Evolutionary conservation across 345 rosid genomes (phyloP).

Genomic region (Eucalyptus sp.): DNA sequence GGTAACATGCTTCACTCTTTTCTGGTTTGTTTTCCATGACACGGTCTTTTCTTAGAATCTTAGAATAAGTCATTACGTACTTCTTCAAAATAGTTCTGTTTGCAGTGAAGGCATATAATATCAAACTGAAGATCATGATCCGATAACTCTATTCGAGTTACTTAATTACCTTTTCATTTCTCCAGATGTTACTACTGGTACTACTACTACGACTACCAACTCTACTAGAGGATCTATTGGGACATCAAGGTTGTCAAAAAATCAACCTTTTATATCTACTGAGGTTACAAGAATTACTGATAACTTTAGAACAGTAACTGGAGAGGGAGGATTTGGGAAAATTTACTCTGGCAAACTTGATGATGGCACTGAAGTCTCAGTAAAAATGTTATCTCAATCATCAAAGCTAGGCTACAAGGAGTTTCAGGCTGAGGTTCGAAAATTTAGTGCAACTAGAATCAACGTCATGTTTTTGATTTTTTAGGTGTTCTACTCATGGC

Average conservation of each 20-base stretch:
- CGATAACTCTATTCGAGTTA: background rate
- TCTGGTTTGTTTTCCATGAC: background rate
- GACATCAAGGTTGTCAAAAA: background rate
- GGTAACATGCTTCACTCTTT: background rate
- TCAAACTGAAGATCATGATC: background rate
- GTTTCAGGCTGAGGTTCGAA: constrained; percentile 10
- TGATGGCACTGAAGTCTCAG: constrained; percentile 2
- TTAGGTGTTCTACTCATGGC: background rate
- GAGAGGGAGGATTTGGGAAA: constrained; percentile 12
- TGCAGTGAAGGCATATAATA: background rate
- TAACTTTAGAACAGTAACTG: background rate
- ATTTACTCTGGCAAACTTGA: constrained; percentile 3
- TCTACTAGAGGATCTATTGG: background rate
- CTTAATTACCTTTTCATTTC: background rate
- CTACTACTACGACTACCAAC: background rate
- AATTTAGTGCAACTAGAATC: no score
- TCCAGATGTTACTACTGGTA: background rate
- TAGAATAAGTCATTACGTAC: background rate
- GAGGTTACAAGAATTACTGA: constrained; percentile 7
- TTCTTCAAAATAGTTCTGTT: background rate
- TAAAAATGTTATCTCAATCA: constrained; percentile 6
- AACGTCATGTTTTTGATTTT: no score
- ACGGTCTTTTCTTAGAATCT: background rate
- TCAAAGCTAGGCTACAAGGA: constrained; percentile 14
- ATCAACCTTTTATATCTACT: background rate